These are phyloP conservation scores for Vicia villosa DNA, from an alignment of 306 rosid genomes.

Conservation along the genomic window DNA sequence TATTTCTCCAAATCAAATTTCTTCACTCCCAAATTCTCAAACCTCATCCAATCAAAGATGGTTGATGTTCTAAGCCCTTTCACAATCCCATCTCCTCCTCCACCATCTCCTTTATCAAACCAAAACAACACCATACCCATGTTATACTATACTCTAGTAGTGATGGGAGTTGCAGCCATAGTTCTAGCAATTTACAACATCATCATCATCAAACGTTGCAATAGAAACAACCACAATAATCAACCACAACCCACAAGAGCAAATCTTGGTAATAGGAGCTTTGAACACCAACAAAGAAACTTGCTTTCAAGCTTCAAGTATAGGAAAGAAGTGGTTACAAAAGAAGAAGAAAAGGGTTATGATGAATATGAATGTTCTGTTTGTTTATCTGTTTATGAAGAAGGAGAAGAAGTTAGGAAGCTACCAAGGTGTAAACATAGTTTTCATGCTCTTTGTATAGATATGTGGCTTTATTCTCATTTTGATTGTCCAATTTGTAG, in stretches of 20 bases:
- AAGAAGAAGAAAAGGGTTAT: neutral
- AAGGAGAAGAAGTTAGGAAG: slow-evolving; percentile 80
- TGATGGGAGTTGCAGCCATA: slow-evolving; percentile 60
- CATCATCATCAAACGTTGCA: slow-evolving; percentile 40
- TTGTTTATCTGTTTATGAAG: slow-evolving; percentile 82
- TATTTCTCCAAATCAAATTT: neutral
- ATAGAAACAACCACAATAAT: neutral
- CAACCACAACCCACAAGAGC: neutral
- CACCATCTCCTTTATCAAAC: slow-evolving; percentile 17
- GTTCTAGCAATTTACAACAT: slow-evolving; percentile 71
- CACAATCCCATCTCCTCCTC: slow-evolving; percentile 5
- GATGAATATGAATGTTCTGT: slow-evolving; percentile 67
- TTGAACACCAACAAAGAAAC: slow-evolving; percentile 44
- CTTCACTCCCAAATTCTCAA: neutral
- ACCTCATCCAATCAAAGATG: neutral
- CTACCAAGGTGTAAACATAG: slow-evolving; percentile 76
- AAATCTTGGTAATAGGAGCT: neutral
- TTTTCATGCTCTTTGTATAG: slow-evolving; percentile 80
- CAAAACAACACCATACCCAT: slow-evolving; percentile 54
- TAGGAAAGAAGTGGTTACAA: slow-evolving; percentile 56
- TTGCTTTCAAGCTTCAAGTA: slow-evolving; percentile 70
- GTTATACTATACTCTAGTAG: slow-evolving; percentile 72
- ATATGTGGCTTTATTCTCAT: slow-evolving; percentile 93
- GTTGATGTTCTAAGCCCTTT: slow-evolving; percentile 16
- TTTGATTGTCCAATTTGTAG: slow-evolving; percentile 91